Base-by-base conservation (phyloP, 2,329 filamentous ascomycete species). In the Ophiosphaerella herpotricha region DNA sequence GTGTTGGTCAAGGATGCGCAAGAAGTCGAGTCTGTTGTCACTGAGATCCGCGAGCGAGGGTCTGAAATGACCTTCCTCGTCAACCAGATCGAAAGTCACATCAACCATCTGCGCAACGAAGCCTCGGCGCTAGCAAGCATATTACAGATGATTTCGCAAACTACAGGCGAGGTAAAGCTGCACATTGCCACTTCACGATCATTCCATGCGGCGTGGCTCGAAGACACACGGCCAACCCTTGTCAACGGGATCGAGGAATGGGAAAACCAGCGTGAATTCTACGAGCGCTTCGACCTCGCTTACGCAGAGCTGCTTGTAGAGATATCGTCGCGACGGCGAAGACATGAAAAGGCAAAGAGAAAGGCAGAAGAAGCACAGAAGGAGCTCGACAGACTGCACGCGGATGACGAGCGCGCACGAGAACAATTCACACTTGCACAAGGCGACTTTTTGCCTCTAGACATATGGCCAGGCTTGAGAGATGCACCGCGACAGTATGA, bases 231-330 rank as follows among this genome's bases (percentile, higher is more conserved):
- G 57, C 81, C 84, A 4, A 81, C 80, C 14, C 89, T 97, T 21
- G 79, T 88, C 86, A 60, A 83, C 29, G 71, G 71, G 21, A 69
- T 96, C 35, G 77, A 81, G 8, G 90, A 96, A 64, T 87, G 97
- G 73, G 85, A 88, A 43, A 84, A 85, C 18, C 83, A 97, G 63
- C 82, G 85, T 9, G 79, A 84, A n/a, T 90, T 97, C 63, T 97
- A 97, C 72, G 88, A 93, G 53, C 86, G 88, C 14, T 99, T 97
- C 64, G 81, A 89, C 16, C 82, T 85, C 44, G 90, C 91, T 0
- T 97, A 99, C 67, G 88, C 91, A 60, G 86, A 87, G 16, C 78
- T 99, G 11, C 82, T 97, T 21, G 81, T 96, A 1, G 94, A 99
- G 71, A 87, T 91, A 5, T 87, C 88, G 44, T 81, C 94, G 21